Evolutionary conservation across 1,139 yeast species (phyloP).

Genomic region (Pichia sp.): DNA sequence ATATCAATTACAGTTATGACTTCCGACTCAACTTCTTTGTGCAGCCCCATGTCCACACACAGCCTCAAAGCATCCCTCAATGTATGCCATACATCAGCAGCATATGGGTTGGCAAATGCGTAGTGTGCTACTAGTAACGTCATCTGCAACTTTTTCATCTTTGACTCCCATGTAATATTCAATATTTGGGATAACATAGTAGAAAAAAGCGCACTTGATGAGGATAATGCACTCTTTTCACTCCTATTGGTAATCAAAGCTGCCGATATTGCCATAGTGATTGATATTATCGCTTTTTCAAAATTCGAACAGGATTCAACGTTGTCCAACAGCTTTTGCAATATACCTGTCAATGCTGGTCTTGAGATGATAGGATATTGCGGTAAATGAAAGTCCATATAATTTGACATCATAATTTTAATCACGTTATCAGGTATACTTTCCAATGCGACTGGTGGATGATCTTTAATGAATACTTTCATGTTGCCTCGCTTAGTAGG

Average conservation of each 20-base stretch:
- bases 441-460: slow-evolving; percentile 16
- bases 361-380: slow-evolving; percentile 19
- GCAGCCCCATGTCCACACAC: slow-evolving; percentile 17
- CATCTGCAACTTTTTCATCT: slow-evolving; percentile 14
- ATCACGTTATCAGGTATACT: slow-evolving; percentile 17
- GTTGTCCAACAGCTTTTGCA: slow-evolving; percentile 7
- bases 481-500: slow-evolving; percentile 11
- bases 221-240: slow-evolving; percentile 17
- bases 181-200: slow-evolving; percentile 13
- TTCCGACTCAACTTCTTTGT: slow-evolving; percentile 14
- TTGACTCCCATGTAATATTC: slow-evolving; percentile 11
- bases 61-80: slow-evolving; percentile 15
- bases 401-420: slow-evolving; percentile 13
- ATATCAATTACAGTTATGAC: slow-evolving; percentile 9
- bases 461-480: slow-evolving; percentile 14
- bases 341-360: slow-evolving; percentile 6
- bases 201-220: slow-evolving; percentile 18
- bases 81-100: slow-evolving; percentile 17
- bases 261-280: slow-evolving; percentile 19
- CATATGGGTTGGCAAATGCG: slow-evolving; percentile 21
- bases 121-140: slow-evolving; percentile 18
- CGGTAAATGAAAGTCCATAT: slow-evolving; percentile 16
- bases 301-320: slow-evolving; percentile 7
- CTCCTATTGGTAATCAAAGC: slow-evolving; percentile 18
- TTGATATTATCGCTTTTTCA: slow-evolving; percentile 16